Conservation (phyloP, 2,329 filamentous ascomycete species). For the Triangularia setosa region DNA sequence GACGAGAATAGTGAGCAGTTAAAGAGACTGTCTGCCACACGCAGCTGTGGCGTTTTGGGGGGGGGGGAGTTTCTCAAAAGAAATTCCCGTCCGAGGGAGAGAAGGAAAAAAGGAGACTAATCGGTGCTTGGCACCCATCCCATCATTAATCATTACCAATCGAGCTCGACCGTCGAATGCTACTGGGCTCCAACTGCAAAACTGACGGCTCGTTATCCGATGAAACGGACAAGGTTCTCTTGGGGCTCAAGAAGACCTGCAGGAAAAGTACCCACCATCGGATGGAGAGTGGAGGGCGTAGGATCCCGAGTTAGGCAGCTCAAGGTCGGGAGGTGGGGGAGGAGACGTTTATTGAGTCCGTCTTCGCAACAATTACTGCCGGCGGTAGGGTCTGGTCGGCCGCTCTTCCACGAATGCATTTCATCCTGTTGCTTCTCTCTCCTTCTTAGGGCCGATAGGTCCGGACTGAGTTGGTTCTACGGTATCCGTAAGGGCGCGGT, state of each 20-base stretch:
- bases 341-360: background rate
- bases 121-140: background rate
- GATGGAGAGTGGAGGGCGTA: background rate
- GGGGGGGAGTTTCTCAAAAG: background rate
- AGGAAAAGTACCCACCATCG: constrained; percentile 6
- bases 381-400: background rate
- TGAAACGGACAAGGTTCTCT: constrained; percentile 6
- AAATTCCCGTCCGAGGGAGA: background rate
- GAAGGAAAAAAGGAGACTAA: background rate
- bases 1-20: background rate
- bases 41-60: background rate
- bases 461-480: background rate
- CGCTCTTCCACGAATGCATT: background rate
- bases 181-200: background rate
- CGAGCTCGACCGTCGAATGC: background rate
- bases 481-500: too few species aligned
- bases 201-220: constrained; percentile 13
- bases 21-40: background rate
- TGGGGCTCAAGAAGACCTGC: background rate
- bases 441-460: background rate
- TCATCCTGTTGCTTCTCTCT: background rate
- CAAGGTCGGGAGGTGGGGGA: background rate
- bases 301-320: background rate
- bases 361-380: background rate
- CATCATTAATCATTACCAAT: constrained; percentile 5